Evolutionary conservation across 768 basidiomycete species (phyloP), one percentile per base, ranked within the genome.

Genomic region (Fomitopsis serialis): DNA sequence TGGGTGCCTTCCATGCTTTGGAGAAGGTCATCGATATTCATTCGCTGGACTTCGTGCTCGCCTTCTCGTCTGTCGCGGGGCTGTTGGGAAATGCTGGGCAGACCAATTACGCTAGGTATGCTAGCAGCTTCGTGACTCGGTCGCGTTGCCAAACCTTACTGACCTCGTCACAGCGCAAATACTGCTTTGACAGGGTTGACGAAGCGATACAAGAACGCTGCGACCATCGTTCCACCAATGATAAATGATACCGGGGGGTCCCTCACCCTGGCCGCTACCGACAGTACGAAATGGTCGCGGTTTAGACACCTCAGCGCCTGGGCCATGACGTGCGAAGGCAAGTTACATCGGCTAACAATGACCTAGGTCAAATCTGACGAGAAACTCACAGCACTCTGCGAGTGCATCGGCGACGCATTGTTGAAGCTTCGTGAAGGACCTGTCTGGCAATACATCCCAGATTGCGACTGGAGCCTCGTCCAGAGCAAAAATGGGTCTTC

Each of bases 391-490:
- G 63, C 69, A 42, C 61, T 68, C 42, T 70, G 65, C 47, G 55
- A 58, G 23, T 70, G 63, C 57, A 56, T 71, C 29, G 66, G 63
- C 44, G 66, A 74, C 45, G 70, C 65, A 6, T 63, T 74, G 23
- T 50, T 19, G 9, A 61, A 61, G 42, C 55, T 72, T 29, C 60
- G 54, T 11, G 65, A 61, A 32, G 59, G 56, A 15, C 57, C n/a
- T 40, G 54, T 53, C 22, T 55, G 59, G 27, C 52, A 54, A 21
- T 72, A 73, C 54, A 62, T 73, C 43, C 72, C 72, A 0, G 65
- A 68, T 37, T 55, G 72, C 27, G 63, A 71, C 27, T 71, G 72
- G 70, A 53, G 29, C 11, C 37, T 42, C 0, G 54, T 71, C n/a
- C 58, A 63, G 10, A 52, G 56, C 27, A 56, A 59, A 29, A 49